phyloP scores from a whole-genome alignment of 768 basidiomycete species.

The Gymnopilus dilepis region DNA sequence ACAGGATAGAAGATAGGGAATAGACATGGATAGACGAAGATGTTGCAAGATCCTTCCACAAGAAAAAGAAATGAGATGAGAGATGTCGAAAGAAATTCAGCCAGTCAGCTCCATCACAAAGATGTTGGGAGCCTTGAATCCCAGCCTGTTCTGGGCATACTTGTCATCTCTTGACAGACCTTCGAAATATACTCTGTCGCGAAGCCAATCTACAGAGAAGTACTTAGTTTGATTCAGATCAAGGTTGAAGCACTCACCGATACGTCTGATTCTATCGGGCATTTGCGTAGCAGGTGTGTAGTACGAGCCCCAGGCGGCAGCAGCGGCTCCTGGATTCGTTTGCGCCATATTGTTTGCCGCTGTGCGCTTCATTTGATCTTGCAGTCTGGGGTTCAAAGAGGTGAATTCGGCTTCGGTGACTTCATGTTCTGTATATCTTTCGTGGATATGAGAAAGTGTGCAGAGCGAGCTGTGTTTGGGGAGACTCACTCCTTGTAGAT shows the following conservation, averaged over 20 bases:
- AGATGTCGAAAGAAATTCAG: conserved; percentile 29
- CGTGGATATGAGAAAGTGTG: conserved; percentile 3
- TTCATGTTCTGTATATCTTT: conserved; percentile 70
- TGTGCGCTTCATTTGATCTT: conserved; percentile 73
- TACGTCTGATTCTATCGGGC: conserved; percentile 60
- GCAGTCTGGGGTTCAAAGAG: conserved; percentile 62
- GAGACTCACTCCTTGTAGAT: conserved; percentile 76
- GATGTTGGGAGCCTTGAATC: conserved; percentile 80
- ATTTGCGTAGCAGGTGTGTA: conserved; percentile 54
- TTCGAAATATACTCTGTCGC: conserved; percentile 76
- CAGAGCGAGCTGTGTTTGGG: background rate
- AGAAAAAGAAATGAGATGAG: background rate
- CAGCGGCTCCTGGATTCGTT: conserved; percentile 25
- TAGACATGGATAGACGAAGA: background rate
- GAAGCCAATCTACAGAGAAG: conserved; percentile 67
- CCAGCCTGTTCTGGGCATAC: conserved; percentile 65
- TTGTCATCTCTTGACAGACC: conserved; percentile 61
- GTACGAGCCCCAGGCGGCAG: conserved; percentile 41
- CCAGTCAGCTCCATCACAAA: conserved; percentile 70
- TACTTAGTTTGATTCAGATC: background rate
- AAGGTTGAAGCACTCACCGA: conserved; percentile 53
- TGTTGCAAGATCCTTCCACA: background rate
- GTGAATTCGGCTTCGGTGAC: conserved; percentile 72
- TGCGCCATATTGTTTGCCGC: conserved; percentile 45
- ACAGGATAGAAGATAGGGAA: background rate